A percentile compares a stretch with the other conserved stretches of the same genome.
phyloP scores from a whole-genome alignment of 176 grass and related monocot species.

The Aegilops speltoides region DNA sequence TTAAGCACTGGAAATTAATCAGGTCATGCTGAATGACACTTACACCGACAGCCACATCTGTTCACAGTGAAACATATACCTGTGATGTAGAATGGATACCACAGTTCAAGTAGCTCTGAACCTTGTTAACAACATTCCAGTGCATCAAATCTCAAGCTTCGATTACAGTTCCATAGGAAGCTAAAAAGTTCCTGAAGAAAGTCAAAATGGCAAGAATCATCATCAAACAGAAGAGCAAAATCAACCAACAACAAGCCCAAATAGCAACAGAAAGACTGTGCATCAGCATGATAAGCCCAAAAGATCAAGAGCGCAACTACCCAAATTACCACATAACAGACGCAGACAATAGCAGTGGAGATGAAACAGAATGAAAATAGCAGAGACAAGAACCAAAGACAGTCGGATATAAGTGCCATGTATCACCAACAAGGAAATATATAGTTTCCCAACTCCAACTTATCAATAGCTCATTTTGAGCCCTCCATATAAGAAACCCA shows the following conservation, averaged over 20 bases:
- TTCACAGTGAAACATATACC: neutral
- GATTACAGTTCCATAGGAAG: neutral
- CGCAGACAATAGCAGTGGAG: neutral
- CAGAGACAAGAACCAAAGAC: conserved; percentile 3
- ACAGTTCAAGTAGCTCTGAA: conserved; percentile 3
- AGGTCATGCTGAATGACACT: neutral
- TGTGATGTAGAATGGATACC: neutral
- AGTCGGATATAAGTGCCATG: neutral
- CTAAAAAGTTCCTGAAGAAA: conserved; percentile 2
- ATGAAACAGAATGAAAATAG: neutral
- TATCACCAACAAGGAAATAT: conserved; percentile 14
- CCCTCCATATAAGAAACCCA: conserved; percentile 14
- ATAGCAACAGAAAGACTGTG: neutral
- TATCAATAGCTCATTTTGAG: neutral
- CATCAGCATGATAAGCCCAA: neutral
- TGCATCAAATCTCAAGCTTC: neutral
- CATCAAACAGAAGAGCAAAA: neutral
- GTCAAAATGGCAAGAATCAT: neutral
- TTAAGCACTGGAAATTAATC: conserved; percentile 23
- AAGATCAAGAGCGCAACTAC: neutral
- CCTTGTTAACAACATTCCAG: neutral
- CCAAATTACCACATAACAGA: neutral
- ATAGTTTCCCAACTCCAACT: neutral
- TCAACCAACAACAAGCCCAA: neutral
- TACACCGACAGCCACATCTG: neutral